phyloP scores from a whole-genome alignment of 768 basidiomycete genomes.

The Leccinum longicurvipes region DNA sequence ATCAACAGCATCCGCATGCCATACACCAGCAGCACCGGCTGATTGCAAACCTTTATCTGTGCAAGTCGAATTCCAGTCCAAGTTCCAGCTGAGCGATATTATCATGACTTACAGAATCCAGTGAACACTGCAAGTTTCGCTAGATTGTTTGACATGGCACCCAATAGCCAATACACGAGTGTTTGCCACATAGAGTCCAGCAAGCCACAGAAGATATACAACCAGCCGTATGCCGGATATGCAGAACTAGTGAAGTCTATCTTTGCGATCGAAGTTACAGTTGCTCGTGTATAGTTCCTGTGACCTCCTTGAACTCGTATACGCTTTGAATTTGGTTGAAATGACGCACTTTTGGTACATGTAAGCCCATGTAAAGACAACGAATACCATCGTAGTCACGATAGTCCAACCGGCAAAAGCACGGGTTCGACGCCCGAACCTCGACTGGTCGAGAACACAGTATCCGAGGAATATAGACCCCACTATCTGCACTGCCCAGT shows the following conservation, averaged over 20 bases:
- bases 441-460: slow-evolving; percentile 56
- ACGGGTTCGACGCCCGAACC: slow-evolving; percentile 59
- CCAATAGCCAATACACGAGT: slow-evolving; percentile 79
- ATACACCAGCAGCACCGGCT: slow-evolving; percentile 69
- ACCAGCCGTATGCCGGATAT: slow-evolving; percentile 54
- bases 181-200: slow-evolving; percentile 88
- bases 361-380: slow-evolving; percentile 73
- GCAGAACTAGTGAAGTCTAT: slow-evolving; percentile 57
- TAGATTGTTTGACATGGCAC: slow-evolving; percentile 82
- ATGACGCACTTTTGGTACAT: slow-evolving; percentile 63
- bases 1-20: slow-evolving; percentile 64
- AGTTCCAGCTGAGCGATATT: background rate
- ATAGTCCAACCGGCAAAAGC: slow-evolving; percentile 69
- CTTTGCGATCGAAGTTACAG: slow-evolving; percentile 37
- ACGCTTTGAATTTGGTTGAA: background rate
- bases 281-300: slow-evolving; percentile 59
- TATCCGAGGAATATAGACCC: slow-evolving; percentile 69
- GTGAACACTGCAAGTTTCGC: slow-evolving; percentile 73
- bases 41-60: slow-evolving; percentile 73
- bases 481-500: slow-evolving; percentile 77
- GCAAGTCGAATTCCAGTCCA: slow-evolving; percentile 1
- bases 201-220: slow-evolving; percentile 72
- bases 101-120: slow-evolving; percentile 65
- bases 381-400: slow-evolving; percentile 61
- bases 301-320: background rate